Evolutionary conservation across 768 basidiomycete species (phyloP), one percentile per base, ranked within the genome.

Genomic region (Boletus sp.): DNA sequence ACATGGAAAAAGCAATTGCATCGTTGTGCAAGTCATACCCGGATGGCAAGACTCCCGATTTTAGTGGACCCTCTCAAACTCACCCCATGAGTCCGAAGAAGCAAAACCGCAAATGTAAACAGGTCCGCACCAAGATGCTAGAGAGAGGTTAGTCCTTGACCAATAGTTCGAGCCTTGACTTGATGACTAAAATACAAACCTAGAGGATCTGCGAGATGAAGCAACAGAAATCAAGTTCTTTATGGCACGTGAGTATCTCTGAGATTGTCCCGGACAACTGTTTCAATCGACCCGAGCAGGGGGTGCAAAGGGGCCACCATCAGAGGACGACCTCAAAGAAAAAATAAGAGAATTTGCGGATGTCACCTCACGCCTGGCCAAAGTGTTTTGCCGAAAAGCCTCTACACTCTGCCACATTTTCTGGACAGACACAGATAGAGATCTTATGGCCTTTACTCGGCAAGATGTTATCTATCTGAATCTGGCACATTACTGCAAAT

Each of bases 371-470:
- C 15, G 9, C 5, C 19, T 61, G 41, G 45, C 56, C 5, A 0
- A 2, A 0, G 60, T 62, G n/a, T 61, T 58, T 9, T 29, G 7
- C 14, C 25, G 17, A 25, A 13, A 25, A 5, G 33, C 35, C 4
- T 38, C 55, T 1, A 17, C 23, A 11, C 17, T 35, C 23, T 61
- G 60, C 23, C 50, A 32, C 34, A 54, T 61, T 29, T 50, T 61
- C 45, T 61, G 60, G 60, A 52, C 58, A 41, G 60, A 61, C 17
- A 50, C 37, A 0, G 60, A 63, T 4, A 38, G 58, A 1, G 48
- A 62, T 34, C 30, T 61, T 1, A 61, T 61, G 60, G 60, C 56
- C 9, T 61, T 63, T 11, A 63, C 63, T 35, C 29, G 60, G 8
- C 51, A 57, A n/a, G 40, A 13, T 8, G 53, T 19, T 17, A 25